These are phyloP conservation scores for Biscogniauxia mediterranea DNA, from an alignment of 2,329 filamentous ascomycete species.

Conservation along the genomic window DNA sequence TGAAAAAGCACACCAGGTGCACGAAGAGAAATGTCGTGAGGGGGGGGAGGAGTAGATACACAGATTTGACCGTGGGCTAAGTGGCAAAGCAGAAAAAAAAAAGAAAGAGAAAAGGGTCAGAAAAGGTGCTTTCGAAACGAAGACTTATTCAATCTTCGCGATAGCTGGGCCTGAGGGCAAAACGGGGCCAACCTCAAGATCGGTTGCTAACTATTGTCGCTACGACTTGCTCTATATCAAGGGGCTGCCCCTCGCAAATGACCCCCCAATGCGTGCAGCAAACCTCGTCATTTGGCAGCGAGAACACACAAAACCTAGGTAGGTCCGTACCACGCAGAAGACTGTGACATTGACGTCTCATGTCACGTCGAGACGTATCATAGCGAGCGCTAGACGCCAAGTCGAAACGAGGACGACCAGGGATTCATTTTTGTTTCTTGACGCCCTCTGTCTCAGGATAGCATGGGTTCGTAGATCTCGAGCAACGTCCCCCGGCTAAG, in stretches of 20 bases:
- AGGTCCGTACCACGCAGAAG: conserved; percentile 7
- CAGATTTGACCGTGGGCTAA: conserved; percentile 1
- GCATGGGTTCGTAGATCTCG: background rate
- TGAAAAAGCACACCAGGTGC: conserved; percentile 31
- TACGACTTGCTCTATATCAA: conserved; percentile 15
- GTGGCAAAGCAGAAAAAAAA: conserved; percentile 11
- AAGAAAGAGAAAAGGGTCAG: conserved; percentile 7
- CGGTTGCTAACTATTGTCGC: conserved; percentile 8
- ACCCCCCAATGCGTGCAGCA: conserved; percentile 15
- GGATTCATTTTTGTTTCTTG: conserved; percentile 18
- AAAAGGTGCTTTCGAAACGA: background rate
- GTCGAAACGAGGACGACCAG: conserved; percentile 13
- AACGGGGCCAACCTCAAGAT: conserved; percentile 3
- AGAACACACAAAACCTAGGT: conserved; percentile 11
- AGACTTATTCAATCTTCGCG: conserved; percentile 4
- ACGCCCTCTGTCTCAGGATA: conserved; percentile 1
- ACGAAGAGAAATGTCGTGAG: conserved; percentile 13
- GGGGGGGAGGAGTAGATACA: conserved; percentile 6
- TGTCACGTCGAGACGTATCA: conserved; percentile 19
- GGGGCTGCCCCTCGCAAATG: conserved; percentile 8
- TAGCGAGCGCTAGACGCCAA: conserved; percentile 18
- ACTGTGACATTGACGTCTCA: conserved; percentile 27
- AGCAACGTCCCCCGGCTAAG: background rate
- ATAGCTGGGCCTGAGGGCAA: conserved; percentile 6
- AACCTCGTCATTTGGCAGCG: conserved; percentile 7